Evolutionary conservation across 257 asterid genomes (phyloP).

Genomic region (Solanum tarijense): DNA sequence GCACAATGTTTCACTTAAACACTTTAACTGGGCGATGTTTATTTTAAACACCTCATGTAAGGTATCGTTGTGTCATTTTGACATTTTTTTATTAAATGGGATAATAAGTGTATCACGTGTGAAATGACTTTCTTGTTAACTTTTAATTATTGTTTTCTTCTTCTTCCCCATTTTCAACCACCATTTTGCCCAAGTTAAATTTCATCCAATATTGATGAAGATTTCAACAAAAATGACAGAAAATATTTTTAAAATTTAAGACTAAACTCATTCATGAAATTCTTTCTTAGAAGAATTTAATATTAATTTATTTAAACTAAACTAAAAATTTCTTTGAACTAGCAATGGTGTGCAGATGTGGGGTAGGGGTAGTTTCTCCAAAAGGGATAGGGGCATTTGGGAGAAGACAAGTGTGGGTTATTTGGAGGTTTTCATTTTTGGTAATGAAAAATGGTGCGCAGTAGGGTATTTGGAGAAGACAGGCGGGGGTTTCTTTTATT

Average conservation of each 20-base stretch:
- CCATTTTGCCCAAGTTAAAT: neutral
- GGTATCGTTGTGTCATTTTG: neutral
- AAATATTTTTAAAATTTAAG: neutral
- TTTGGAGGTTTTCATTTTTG: too few species aligned
- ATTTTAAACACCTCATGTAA: too few species aligned
- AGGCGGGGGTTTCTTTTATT: neutral
- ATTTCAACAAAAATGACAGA: neutral
- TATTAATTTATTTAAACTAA: too few species aligned
- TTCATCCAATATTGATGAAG: neutral
- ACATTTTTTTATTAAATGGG: neutral
- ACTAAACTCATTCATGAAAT: neutral
- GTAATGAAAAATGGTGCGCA: neutral
- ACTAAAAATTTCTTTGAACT: neutral
- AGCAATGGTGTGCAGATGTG: neutral
- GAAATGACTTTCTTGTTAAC: neutral
- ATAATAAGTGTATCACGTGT: neutral
- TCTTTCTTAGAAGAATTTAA: neutral
- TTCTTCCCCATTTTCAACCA: neutral
- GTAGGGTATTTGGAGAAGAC: neutral
- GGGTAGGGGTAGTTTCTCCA: neutral
- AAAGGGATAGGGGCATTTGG: neutral
- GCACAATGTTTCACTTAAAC: neutral
- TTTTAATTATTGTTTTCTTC: too few species aligned
- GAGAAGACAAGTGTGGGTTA: neutral
- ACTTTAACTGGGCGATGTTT: too few species aligned